Percentiles rank a stretch among this genome's conserved stretches.
These are phyloP conservation scores for Fraxinus xanthoxyloides DNA, from an alignment of 305 asterid genomes.

Conservation along the genomic window DNA sequence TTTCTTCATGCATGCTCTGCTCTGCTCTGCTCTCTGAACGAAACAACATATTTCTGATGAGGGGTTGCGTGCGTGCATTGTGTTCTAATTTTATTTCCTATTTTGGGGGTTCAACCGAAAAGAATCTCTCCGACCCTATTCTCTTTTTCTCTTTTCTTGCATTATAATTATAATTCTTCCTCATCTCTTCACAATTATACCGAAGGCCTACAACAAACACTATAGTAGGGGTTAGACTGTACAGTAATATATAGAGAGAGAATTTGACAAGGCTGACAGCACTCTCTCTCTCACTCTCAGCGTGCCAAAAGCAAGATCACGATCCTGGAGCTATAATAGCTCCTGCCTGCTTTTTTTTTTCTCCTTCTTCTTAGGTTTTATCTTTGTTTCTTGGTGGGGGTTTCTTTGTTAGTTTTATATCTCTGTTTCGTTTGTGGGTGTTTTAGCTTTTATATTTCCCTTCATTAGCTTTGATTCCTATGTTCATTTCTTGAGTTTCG, in stretches of 20 bases:
- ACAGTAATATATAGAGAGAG: not conserved
- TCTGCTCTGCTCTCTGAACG: constrained; percentile 29
- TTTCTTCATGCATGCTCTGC: constrained; percentile 39
- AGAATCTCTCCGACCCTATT: constrained; percentile 30
- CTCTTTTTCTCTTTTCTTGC: not conserved
- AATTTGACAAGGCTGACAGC: constrained; percentile 26
- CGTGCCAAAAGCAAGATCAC: constrained; percentile 42
- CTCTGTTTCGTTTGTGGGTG: not conserved
- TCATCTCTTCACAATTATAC: constrained; percentile 4
- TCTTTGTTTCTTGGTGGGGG: constrained; percentile 15
- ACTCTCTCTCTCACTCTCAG: constrained; percentile 28
- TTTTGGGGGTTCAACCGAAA: constrained; percentile 27
- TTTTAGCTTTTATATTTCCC: constrained; percentile 10
- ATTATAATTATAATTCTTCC: not conserved
- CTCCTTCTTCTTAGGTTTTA: constrained; percentile 11
- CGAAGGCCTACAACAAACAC: not conserved
- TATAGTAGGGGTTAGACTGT: not conserved
- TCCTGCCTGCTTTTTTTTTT: constrained; percentile 13
- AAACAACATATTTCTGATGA: constrained; percentile 30
- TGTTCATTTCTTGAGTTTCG: not conserved
- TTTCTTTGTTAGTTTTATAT: constrained; percentile 1
- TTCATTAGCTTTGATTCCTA: not conserved
- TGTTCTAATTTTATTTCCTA: constrained; percentile 40
- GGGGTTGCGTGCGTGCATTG: constrained; percentile 77
- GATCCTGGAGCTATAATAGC: constrained; percentile 30